phyloP scores from a whole-genome alignment of 2,329 filamentous ascomycete genomes.

The Cryphonectria carpinicola region DNA sequence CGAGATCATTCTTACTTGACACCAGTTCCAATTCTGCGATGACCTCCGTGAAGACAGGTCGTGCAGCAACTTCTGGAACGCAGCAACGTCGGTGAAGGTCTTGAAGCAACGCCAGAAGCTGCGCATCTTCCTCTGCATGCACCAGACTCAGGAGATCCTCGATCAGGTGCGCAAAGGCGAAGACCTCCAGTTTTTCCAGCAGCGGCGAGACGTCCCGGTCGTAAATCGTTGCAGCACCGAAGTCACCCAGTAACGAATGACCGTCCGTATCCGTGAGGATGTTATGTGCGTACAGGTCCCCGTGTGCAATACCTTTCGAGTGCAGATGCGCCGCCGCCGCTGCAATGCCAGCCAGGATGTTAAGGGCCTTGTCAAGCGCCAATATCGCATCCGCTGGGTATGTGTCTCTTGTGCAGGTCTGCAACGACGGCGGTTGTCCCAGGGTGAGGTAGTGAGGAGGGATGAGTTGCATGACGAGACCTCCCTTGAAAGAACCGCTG shows the following conservation, averaged over 20 bases:
- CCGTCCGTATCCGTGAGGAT: conserved; percentile 46
- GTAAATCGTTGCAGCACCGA: conserved; percentile 53
- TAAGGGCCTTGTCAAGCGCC: conserved; percentile 37
- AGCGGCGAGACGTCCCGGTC: conserved; percentile 29
- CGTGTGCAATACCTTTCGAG: conserved; percentile 47
- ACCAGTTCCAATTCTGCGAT: conserved; percentile 29
- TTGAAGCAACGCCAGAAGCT: conserved; percentile 32
- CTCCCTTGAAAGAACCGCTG: conserved; percentile 36
- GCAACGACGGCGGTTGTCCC: conserved; percentile 48
- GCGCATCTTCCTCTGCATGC: conserved; percentile 14
- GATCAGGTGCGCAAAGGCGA: conserved; percentile 52
- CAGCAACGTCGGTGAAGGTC: conserved; percentile 38
- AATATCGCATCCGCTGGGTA: conserved; percentile 41
- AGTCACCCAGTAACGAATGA: conserved; percentile 52
- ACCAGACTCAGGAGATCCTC: conserved; percentile 48
- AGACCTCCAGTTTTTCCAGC: conserved; percentile 50
- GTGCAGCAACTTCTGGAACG: conserved; percentile 31
- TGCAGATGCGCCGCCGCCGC: conserved; percentile 50
- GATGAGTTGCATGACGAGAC: conserved; percentile 52
- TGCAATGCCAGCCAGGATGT: conserved; percentile 46
- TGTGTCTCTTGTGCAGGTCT: conserved; percentile 50
- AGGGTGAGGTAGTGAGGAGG: conserved; percentile 47
- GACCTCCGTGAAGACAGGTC: conserved; percentile 41
- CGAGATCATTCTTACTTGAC: background rate
- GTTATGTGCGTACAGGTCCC: conserved; percentile 54